Percentiles rank a stretch among this genome's conserved stretches.
Conservation (phyloP, 129 eudicot genomes). For the Escallonia rubra region DNA sequence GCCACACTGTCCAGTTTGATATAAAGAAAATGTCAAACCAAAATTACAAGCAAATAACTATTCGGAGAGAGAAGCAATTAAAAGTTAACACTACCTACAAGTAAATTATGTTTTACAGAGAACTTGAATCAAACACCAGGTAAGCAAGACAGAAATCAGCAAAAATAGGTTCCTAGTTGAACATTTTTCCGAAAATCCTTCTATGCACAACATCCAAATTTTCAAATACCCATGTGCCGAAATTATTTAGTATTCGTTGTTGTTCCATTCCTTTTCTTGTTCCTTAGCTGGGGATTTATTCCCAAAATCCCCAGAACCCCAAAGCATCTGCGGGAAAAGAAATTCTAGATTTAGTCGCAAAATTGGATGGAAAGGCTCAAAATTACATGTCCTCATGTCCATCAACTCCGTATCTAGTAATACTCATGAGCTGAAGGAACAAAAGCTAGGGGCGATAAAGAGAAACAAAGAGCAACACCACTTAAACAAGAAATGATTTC, state of each 20-base stretch:
- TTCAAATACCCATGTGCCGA: neutral
- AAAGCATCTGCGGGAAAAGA: neutral
- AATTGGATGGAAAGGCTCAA: neutral
- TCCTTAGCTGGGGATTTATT: neutral
- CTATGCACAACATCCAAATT: neutral
- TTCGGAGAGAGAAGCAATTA: neutral
- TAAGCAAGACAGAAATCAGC: neutral
- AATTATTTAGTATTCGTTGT: neutral
- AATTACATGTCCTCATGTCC: neutral
- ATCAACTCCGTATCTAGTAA: neutral
- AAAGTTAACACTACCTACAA: neutral
- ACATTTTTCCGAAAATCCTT: neutral
- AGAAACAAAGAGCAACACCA: neutral
- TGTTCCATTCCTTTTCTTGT: neutral
- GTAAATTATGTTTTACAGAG: neutral
- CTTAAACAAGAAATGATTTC: neutral
- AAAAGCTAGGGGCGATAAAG: neutral
- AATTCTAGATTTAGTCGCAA: neutral
- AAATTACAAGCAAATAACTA: constrained; percentile 1
- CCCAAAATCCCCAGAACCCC: neutral
- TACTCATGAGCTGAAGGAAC: neutral
- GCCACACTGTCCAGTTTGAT: constrained; percentile 11
- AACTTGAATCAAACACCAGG: neutral
- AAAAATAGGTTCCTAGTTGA: neutral
- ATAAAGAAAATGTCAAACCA: constrained; percentile 10